Conservation (phyloP, 2,329 filamentous ascomycete species). For the Alternaria ethzedia region DNA sequence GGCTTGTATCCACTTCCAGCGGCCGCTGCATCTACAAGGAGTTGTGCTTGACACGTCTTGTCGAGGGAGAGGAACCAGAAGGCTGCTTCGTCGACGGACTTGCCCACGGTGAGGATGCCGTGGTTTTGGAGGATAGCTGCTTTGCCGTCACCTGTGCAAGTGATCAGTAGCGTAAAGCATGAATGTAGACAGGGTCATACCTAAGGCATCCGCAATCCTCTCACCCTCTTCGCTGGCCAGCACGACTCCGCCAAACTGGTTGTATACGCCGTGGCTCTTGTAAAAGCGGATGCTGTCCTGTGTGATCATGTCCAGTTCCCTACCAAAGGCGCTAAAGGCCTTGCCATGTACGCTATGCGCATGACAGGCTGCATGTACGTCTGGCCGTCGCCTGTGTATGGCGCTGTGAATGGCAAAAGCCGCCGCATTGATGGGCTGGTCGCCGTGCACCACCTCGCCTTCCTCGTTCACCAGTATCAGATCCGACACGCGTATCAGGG, state of each 20-base stretch:
- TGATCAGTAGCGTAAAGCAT: not conserved
- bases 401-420: slow-evolving; percentile 57
- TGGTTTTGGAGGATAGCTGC: slow-evolving; percentile 50
- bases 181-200: slow-evolving; percentile 6
- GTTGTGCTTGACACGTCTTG: slow-evolving; percentile 55
- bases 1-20: slow-evolving; percentile 48
- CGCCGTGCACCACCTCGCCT: slow-evolving; percentile 49
- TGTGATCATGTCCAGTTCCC: slow-evolving; percentile 56
- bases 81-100: slow-evolving; percentile 53
- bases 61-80: slow-evolving; percentile 56
- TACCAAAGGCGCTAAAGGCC: slow-evolving; percentile 55
- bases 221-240: slow-evolving; percentile 53
- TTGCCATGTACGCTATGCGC: slow-evolving; percentile 57
- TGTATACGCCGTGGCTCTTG: slow-evolving; percentile 50
- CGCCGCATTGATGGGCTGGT: slow-evolving; percentile 54
- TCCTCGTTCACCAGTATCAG: slow-evolving; percentile 54
- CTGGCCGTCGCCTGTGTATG: slow-evolving; percentile 46
- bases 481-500: slow-evolving; percentile 50
- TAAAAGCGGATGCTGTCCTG: slow-evolving; percentile 56
- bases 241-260: slow-evolving; percentile 51
- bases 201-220: slow-evolving; percentile 50
- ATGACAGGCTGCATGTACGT: slow-evolving; percentile 53
- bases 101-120: slow-evolving; percentile 48
- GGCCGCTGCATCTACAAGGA: slow-evolving; percentile 52
- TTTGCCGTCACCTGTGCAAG: slow-evolving; percentile 35